phyloP scores from a whole-genome alignment of 768 basidiomycete genomes.

The Leccinum pellstonianum region DNA sequence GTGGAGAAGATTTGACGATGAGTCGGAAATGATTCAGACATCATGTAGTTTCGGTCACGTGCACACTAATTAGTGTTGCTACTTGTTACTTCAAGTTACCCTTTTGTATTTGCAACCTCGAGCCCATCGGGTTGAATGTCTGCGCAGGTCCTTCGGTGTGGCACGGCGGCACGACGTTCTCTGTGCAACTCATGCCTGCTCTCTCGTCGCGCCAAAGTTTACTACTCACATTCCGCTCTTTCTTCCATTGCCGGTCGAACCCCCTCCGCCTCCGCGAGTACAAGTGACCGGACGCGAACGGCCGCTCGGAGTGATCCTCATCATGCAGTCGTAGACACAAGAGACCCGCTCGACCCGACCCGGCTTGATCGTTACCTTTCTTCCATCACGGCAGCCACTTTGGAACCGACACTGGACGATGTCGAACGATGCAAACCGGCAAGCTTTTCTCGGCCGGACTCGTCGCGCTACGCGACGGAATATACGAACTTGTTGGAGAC shows the following conservation, averaged over 20 bases:
- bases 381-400: constrained; percentile 44
- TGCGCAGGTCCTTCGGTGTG: constrained; percentile 16
- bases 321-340: background rate
- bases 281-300: constrained; percentile 2
- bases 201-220: constrained; percentile 17
- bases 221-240: constrained; percentile 28
- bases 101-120: background rate
- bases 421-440: constrained; percentile 56
- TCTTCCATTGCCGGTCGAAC: constrained; percentile 8
- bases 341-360: constrained; percentile 40
- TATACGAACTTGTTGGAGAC: constrained; percentile 54
- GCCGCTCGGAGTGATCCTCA: constrained; percentile 4
- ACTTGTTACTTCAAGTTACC: background rate
- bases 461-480: constrained; percentile 47
- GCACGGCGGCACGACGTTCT: constrained; percentile 14
- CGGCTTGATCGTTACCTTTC: constrained; percentile 57
- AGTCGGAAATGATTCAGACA: no score
- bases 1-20: constrained; percentile 8
- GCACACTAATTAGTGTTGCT: background rate
- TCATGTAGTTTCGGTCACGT: constrained; percentile 14
- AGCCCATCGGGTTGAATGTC: constrained; percentile 18
- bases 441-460: constrained; percentile 38
- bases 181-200: constrained; percentile 16
- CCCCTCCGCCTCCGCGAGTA: constrained; percentile 4
- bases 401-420: constrained; percentile 56